Base-by-base conservation (phyloP, 495 filamentous ascomycete species). In the Parathielavia appendiculata region DNA sequence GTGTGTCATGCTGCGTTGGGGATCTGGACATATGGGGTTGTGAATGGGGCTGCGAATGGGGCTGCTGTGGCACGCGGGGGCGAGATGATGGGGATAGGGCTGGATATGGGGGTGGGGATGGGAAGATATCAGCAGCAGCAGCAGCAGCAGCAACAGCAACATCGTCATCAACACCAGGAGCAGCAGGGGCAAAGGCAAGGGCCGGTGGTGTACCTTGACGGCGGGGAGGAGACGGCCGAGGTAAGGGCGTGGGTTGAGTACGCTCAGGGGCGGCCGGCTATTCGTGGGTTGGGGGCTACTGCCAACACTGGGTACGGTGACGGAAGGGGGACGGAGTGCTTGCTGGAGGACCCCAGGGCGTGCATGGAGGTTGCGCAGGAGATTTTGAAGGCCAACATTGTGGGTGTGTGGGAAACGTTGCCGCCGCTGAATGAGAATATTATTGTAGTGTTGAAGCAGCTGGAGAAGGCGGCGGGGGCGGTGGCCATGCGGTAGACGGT, bases 371-470 rank as follows among this genome's bases (percentile, higher is more conserved):
- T 74, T 43, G 73, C 76, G 10, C 69, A 77, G 47, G 71, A 75
- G 45, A 68, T 83, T 0, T 67, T 83, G 49, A 66, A 71, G 23
- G 64, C 67, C 6, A 82, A 82, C 63, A 79, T 76, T 63, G 88
- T 93, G 5, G 86, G 79, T 66, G 81, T 84, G 61, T 78, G 83
- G 69, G 76, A 74, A n/a, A 89, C 89, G 1, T 70, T 98, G 62
- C 71, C 88, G 40, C 77, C 79, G 6, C 77, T 95, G 35, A 92
- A 81, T 14, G 82, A 84, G 63, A 84, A 83, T 59, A 68, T 85
- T 8, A 72, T 79, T 41, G 69, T 77, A 35, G 65, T 86, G 54
- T 76, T 85, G 67, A 76, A 77, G 44, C 79, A 80, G 61, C 48
- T 82, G 56, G 78, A 76, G 35, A 66, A 76, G 36, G 73, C 71